Percentiles rank a stretch among this genome's conserved stretches.
These are phyloP conservation scores for Aspergillus quadricinctus DNA, from an alignment of 2,329 filamentous ascomycete genomes.

Conservation along the genomic window DNA sequence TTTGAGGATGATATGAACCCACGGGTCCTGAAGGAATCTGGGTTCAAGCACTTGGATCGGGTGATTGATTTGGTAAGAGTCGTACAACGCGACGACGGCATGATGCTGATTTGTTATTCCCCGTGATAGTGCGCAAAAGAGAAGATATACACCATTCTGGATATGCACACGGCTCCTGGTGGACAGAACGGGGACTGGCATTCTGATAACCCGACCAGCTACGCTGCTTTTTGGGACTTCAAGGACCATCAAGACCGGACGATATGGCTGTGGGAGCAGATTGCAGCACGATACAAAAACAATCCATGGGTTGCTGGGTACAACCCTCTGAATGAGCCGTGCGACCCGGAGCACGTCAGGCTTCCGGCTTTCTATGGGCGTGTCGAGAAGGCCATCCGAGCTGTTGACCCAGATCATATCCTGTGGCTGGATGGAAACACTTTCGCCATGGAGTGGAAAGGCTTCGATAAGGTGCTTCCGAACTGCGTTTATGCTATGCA, in stretches of 20 bases:
- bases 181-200: slow-evolving; percentile 52
- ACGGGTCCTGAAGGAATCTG: slow-evolving; percentile 40
- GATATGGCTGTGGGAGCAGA: slow-evolving; percentile 47
- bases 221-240: slow-evolving; percentile 49
- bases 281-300: slow-evolving; percentile 42
- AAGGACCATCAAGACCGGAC: slow-evolving; percentile 49
- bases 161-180: slow-evolving; percentile 48
- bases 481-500: slow-evolving; percentile 46
- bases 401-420: slow-evolving; percentile 45
- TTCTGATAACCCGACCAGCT: slow-evolving; percentile 43
- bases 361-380: slow-evolving; percentile 46
- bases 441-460: slow-evolving; percentile 43
- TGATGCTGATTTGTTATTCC: neutral
- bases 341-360: slow-evolving; percentile 44
- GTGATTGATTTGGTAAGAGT: slow-evolving; percentile 39
- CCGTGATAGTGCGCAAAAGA: slow-evolving; percentile 39
- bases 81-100: neutral
- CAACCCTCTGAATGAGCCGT: slow-evolving; percentile 51
- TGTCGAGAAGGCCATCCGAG: slow-evolving; percentile 44
- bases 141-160: slow-evolving; percentile 49
- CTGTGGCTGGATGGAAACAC: slow-evolving; percentile 45
- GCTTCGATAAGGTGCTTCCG: slow-evolving; percentile 41
- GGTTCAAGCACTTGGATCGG: slow-evolving; percentile 47
- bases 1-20: slow-evolving; percentile 49
- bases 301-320: slow-evolving; percentile 51